Evolutionary conservation across 768 basidiomycete genomes (phyloP).

Genomic region (Tubosaeta sp.): DNA sequence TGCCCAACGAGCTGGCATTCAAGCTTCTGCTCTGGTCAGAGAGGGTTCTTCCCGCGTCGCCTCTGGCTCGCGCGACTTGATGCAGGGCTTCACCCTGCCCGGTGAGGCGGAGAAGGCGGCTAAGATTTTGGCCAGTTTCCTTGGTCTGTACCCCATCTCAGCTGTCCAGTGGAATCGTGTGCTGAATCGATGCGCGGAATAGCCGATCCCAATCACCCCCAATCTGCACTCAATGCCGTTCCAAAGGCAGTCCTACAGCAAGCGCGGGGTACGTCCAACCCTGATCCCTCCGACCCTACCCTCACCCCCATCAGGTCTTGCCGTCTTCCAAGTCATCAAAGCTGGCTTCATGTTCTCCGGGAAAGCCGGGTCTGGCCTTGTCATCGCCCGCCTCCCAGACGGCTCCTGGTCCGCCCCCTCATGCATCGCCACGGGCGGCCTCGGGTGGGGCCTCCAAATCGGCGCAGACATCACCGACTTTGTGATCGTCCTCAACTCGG

Average conservation of each 20-base stretch:
- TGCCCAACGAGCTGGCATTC: conserved; percentile 76
- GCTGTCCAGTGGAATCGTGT: neutral
- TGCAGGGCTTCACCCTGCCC: conserved; percentile 82
- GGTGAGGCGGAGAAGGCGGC: conserved; percentile 95
- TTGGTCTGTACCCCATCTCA: conserved; percentile 50
- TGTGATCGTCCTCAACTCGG: conserved; percentile 94
- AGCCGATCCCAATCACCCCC: conserved; percentile 86
- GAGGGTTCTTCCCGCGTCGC: conserved; percentile 66
- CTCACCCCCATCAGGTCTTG: conserved; percentile 57
- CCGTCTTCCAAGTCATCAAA: conserved; percentile 91
- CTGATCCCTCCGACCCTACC: neutral
- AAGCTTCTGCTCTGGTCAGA: conserved; percentile 73
- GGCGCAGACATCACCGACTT: conserved; percentile 95
- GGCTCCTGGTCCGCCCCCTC: conserved; percentile 97
- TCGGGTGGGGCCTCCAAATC: conserved; percentile 93
- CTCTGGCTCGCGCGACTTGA: conserved; percentile 71
- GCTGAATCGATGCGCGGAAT: neutral
- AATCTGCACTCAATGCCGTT: conserved; percentile 89
- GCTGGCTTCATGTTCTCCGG: conserved; percentile 95
- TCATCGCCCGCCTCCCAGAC: conserved; percentile 89
- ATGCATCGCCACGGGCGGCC: conserved; percentile 93
- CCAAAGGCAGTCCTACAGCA: conserved; percentile 88
- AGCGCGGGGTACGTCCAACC: conserved; percentile 66
- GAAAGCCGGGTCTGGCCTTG: conserved; percentile 89
- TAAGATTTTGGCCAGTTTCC: conserved; percentile 83